Base-by-base conservation (phyloP, 2,329 filamentous ascomycete species). In the Diaporthe caulivora region DNA sequence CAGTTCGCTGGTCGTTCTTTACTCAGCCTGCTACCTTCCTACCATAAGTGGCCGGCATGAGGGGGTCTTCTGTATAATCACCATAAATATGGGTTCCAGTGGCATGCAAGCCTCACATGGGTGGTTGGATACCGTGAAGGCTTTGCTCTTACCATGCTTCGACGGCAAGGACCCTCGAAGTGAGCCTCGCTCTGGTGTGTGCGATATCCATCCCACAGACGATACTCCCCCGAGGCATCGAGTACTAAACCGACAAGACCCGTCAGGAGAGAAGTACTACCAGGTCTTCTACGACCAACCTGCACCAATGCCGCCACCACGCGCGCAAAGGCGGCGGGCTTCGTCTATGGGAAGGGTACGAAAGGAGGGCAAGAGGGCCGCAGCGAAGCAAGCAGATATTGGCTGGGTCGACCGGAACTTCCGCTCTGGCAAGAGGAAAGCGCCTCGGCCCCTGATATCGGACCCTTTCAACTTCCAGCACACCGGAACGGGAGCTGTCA, bases 401-500 rank as follows among this genome's bases (percentile, higher is more conserved):
- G 71, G 74, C 40, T 75, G 74, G 74, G 47, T 75, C 49, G 67
- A 73, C 54, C 51, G 68, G 47, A 73, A 73, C 51, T 75, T 75
- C 34, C 68, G 72, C 54, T 54, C 71, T 53, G 70, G 74, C 57
- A 73, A 72, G 64, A 75, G 71, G 67, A 73, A 67, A 65, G 54
- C 86, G 78, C 88, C 86, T 81, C 84, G 87, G 80, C 87, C 87
- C 79, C 84, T 84, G 74, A 92, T 92, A 77, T 91, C 90, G 54
- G 84, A 84, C 26, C 90, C 90, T 4, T 86, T 86, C 62, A 84
- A 92, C 79, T 92, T 92, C 78, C 87, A 87, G 60, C 90, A 92
- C 82, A 77, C 92, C 64, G 82, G 87, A 71, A 87, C 87, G 24
- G 84, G 83, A 60, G 82, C 85, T n/a, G 83, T 83, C 72, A 83